Conservation (phyloP, 2,329 filamentous ascomycete genomes). For the Lachnellula subtilissima region DNA sequence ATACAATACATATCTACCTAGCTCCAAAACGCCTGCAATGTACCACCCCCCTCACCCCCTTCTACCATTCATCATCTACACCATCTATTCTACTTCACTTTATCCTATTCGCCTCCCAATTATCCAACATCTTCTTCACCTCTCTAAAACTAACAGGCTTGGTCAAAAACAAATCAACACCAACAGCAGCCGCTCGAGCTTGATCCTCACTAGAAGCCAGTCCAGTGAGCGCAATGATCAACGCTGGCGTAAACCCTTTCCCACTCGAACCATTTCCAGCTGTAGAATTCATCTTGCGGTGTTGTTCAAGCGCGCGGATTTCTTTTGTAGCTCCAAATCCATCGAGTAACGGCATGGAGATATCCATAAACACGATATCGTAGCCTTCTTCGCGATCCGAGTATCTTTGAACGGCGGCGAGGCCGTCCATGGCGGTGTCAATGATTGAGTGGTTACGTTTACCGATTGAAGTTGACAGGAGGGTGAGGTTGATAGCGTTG, state of each 20-base stretch:
- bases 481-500: conserved; percentile 38
- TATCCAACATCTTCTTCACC: conserved; percentile 35
- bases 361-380: conserved; percentile 45
- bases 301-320: conserved; percentile 44
- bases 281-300: conserved; percentile 19
- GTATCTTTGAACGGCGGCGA: conserved; percentile 43
- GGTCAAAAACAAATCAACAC: conserved; percentile 36
- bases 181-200: conserved; percentile 31
- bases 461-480: conserved; percentile 35
- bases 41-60: no score
- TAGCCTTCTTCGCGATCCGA: conserved; percentile 33
- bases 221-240: conserved; percentile 38
- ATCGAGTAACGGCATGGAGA: conserved; percentile 52
- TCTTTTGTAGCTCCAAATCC: conserved; percentile 44
- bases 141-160: conserved; percentile 39
- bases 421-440: conserved; percentile 42
- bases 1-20: no score
- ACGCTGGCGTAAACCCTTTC: conserved; percentile 21
- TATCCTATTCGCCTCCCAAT: conserved; percentile 31
- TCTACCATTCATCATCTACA: no score
- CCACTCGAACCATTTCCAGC: conserved; percentile 19
- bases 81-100: neutral
- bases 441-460: conserved; percentile 37
- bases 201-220: conserved; percentile 33
- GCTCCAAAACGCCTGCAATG: no score